Evolutionary conservation across 78 protist genomes (phyloP), one percentile per base, ranked within the genome.

Genomic region (Dictyostelium purpureum): DNA sequence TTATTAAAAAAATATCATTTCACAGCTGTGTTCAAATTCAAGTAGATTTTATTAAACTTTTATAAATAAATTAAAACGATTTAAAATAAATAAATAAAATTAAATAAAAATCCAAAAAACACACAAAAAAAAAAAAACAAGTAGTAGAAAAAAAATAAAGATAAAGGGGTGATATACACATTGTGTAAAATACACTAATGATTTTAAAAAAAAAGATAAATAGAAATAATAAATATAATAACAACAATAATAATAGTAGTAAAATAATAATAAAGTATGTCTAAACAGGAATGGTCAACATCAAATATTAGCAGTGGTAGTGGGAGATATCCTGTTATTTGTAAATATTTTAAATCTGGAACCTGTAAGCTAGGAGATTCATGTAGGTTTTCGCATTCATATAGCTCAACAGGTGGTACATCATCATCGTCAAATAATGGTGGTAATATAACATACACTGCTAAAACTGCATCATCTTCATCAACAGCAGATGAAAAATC

Each of bases 341-440:
- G 94, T 66, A 89, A 79, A 89, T 89, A 89, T 35, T 89, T 61
- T 70, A 75, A 79, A 63, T 89, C 88, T 31, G 94, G 94, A 10
- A 89, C 94, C 37, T 89, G 94, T 59, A 89, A 89, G 73, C 26
- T 89, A 47, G 94, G 89, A 5, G 94, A 89, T 49, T 57, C 73
- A 26, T 89, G 94, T 49, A 38, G 94, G 38, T 89, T 89, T 59
- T 77, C 94, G 10, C 94, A 89, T 74, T 40, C 74, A 9, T 59
- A 38, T 35, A 6, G 52, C 31, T 18, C 65, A 11, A 57, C 65
- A 5, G 57, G 78, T n/a, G 54, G 78, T 24, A 16, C 57, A 42
- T 38, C 75, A 6, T 37, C 43, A 0, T 42, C 75, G 4, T 67
- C 75, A 10, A 61, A 35, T 6, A n/a, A n/a, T n/a, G n/a, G n/a